These are phyloP conservation scores for Capronia coronata DNA, from an alignment of 2,329 filamentous ascomycete species.

Conservation along the genomic window DNA sequence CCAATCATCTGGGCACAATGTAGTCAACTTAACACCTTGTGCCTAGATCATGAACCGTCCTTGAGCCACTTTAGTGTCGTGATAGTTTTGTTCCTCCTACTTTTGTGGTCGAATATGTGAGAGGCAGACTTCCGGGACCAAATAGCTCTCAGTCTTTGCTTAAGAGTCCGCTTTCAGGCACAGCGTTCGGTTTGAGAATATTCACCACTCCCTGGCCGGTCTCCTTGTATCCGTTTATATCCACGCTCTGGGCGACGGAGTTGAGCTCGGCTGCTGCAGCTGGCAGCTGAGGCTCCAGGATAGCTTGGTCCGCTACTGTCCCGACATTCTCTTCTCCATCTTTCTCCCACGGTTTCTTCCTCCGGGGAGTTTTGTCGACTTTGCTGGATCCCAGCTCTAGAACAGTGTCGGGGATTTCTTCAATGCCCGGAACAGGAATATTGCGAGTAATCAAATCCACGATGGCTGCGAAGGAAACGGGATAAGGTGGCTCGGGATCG, in stretches of 20 bases:
- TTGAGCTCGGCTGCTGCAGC: not conserved
- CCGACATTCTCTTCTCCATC: conserved; percentile 31
- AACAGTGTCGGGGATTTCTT: conserved; percentile 75
- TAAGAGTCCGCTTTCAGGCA: conserved; percentile 25
- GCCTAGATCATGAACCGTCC: too few species aligned
- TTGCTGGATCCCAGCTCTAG: conserved; percentile 47
- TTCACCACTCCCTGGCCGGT: conserved; percentile 26
- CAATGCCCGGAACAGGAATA: conserved; percentile 77
- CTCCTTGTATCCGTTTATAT: conserved; percentile 18
- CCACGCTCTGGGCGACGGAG: not conserved
- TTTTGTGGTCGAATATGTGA: too few species aligned
- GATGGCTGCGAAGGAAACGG: conserved; percentile 76
- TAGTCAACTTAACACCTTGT: too few species aligned
- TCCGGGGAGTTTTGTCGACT: conserved; percentile 37
- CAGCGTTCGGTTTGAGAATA: conserved; percentile 27
- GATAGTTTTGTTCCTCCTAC: too few species aligned
- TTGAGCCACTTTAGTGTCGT: too few species aligned
- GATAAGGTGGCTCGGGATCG: conserved; percentile 56
- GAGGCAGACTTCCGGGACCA: not conserved
- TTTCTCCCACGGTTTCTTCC: conserved; percentile 76
- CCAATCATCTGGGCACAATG: too few species aligned
- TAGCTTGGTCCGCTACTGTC: not conserved
- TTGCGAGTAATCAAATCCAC: conserved; percentile 77
- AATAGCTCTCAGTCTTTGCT: conserved; percentile 16
- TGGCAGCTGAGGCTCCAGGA: not conserved